These are phyloP conservation scores for Suhomyces atakaporum DNA, from an alignment of 1,139 yeast genomes.

Conservation along the genomic window DNA sequence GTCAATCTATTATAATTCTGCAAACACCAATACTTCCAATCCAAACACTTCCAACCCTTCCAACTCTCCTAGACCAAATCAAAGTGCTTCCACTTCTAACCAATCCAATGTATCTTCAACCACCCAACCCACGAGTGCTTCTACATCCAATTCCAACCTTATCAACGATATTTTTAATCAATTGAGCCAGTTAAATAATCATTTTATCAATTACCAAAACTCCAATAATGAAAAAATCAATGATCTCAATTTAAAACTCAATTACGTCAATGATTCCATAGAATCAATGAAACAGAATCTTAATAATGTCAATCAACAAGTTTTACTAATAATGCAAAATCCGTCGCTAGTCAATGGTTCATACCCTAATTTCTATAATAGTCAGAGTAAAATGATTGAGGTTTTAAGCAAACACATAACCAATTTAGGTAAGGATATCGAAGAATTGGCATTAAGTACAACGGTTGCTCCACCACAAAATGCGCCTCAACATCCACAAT, in stretches of 20 bases:
- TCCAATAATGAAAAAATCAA: constrained; percentile 26
- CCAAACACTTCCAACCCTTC: constrained; percentile 8
- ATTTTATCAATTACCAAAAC: constrained; percentile 22
- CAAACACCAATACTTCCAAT: constrained; percentile 1
- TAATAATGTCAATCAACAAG: constrained; percentile 17
- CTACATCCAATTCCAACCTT: constrained; percentile 6
- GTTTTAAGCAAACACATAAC: constrained; percentile 26
- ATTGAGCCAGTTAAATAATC: constrained; percentile 19
- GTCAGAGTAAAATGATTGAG: constrained; percentile 20
- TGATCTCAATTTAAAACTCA: constrained; percentile 27
- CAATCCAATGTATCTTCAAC: constrained; percentile 3
- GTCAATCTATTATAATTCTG: constrained; percentile 15
- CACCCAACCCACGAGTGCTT: constrained; percentile 2
- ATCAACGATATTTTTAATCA: constrained; percentile 15
- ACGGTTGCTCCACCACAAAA: constrained; percentile 2
- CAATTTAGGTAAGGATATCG: constrained; percentile 28
- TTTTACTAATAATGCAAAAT: constrained; percentile 15
- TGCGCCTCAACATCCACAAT: constrained; percentile 2
- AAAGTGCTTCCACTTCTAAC: constrained; percentile 5
- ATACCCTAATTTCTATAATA: constrained; percentile 3
- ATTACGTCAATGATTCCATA: constrained; percentile 28
- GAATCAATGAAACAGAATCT: constrained; percentile 17
- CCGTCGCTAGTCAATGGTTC: constrained; percentile 7
- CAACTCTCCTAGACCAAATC: constrained; percentile 6
- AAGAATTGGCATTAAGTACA: constrained; percentile 17